phyloP scores from a whole-genome alignment of 345 rosid species.

The Syzygium aromaticum region DNA sequence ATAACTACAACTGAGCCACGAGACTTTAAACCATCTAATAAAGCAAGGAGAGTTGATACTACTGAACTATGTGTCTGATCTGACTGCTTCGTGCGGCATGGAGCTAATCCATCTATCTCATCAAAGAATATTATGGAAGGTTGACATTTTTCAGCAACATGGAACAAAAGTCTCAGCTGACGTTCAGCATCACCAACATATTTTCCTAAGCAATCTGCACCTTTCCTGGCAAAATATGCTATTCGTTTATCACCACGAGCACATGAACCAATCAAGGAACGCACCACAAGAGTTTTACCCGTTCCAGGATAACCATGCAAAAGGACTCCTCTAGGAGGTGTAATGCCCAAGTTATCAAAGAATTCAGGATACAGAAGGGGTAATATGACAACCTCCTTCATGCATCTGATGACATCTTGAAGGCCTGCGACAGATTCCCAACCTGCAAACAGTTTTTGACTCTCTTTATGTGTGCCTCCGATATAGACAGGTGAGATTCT shows the following conservation, averaged over 20 bases:
- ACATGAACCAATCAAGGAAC: constrained; percentile 91
- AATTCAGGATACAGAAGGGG: constrained; percentile 94
- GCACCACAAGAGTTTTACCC: constrained; percentile 94
- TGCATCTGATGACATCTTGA: constrained; percentile 77
- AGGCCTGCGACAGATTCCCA: constrained; percentile 99
- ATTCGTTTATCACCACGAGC: constrained; percentile 85
- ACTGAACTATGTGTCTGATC: constrained; percentile 99
- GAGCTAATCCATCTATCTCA: constrained; percentile 98
- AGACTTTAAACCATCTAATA: constrained; percentile 92
- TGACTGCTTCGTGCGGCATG: constrained; percentile 80
- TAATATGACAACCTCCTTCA: constrained; percentile 96
- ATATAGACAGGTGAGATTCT: constrained; percentile 96
- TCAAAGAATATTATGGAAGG: constrained; percentile 97
- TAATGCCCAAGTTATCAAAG: constrained; percentile 79
- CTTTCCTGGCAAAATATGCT: constrained; percentile 98
- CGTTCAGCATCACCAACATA: constrained; percentile 99
- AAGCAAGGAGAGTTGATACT: constrained; percentile 92
- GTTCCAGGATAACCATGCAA: constrained; percentile 99
- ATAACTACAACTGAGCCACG: constrained; percentile 98
- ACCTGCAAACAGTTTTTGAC: constrained; percentile 55
- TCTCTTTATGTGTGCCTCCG: constrained; percentile 63
- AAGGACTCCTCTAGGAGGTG: constrained; percentile 96
- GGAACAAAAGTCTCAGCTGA: constrained; percentile 94
- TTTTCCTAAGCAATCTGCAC: constrained; percentile 98
- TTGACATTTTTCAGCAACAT: constrained; percentile 97